Base-by-base conservation (phyloP, 1,139 yeast genomes). In the Arxiozyma heterogenica region DNA sequence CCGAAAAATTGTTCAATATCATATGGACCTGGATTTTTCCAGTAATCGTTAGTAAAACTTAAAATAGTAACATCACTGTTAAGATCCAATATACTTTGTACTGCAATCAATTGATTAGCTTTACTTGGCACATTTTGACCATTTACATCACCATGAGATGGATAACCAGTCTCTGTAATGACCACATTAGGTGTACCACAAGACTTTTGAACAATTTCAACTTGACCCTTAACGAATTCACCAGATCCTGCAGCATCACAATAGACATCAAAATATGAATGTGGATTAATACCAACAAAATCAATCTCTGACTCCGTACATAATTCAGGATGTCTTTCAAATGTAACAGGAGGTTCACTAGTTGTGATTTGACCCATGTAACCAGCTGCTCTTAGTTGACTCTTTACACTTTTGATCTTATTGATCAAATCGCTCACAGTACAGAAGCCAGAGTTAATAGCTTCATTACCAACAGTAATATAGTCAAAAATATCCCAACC, bases 1-100 rank as follows among this genome's bases (percentile, higher is more conserved):
- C 97, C 97, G 64, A 90, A 90, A 55, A 81, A 81, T 72, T 88
- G 96, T 72, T 90, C 97, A 64, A 90, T 83, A 59, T 84, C 85
- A 69, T 86, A 83, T 3, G 79, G 77, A 55, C 97, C 97, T 34
- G 96, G 91, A n/a, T 69, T 64, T 70, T 90, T 90, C 97, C 97
- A 90, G 71, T 71, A 76, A 68, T 90, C 97, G 66, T 90, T 76
- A 70, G 71, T 88, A 18, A 90, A 82, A 21, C 95, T 82, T 63
- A 90, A 76, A 57, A 90, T 79, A 5, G 91, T 84, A 50, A 81
- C 80, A 50, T 83, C 81, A 49, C 81, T 81, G 54, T 69, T 60
- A 49, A 75, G 77, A 27, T 79, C 73, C 51, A 88, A 71, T 47
- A 87, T 81, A 34, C 81, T 72, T 56, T 75, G 70, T 54, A 90